phyloP scores from a whole-genome alignment of 345 rosid genomes.

The Brassica carinata region DNA sequence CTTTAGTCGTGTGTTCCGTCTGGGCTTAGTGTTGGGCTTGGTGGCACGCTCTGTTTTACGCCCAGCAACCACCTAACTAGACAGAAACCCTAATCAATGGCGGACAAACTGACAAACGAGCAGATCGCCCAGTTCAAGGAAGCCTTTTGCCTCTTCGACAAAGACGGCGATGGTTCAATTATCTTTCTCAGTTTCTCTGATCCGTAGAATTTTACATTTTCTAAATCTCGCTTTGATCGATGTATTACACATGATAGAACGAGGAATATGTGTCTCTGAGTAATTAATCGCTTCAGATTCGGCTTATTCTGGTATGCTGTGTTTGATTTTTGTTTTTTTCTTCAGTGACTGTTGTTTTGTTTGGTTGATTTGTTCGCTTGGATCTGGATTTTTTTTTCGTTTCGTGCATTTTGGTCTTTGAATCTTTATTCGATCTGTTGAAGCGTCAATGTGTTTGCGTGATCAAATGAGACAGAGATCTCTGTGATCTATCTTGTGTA shows the following conservation, averaged over 20 bases:
- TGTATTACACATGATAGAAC: neutral
- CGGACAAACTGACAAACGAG: constrained; percentile 34
- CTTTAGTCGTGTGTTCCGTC: too few relatives aligned
- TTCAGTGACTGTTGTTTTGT: neutral
- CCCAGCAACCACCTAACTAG: too few relatives aligned
- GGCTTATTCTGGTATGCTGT: neutral
- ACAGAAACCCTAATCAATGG: constrained; percentile 5
- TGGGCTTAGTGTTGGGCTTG: too few relatives aligned
- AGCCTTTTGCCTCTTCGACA: constrained; percentile 24
- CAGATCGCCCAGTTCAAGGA: constrained; percentile 43
- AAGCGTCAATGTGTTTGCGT: neutral
- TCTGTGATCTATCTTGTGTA: neutral
- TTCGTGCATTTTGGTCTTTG: neutral
- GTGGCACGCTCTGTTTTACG: too few relatives aligned
- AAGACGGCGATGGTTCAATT: constrained; percentile 27
- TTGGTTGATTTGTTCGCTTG: neutral
- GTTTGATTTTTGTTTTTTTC: neutral
- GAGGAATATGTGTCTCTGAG: neutral
- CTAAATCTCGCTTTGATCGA: neutral
- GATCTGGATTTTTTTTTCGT: constrained; percentile 9
- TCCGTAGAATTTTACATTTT: neutral
- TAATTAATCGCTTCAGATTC: neutral
- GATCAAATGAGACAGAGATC: neutral
- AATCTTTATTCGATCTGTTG: neutral
- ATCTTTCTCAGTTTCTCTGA: neutral